Percentiles rank a stretch among this genome's conserved stretches.
phyloP scores from a whole-genome alignment of 2,329 filamentous ascomycete genomes.

The Talaromyces sp. region DNA sequence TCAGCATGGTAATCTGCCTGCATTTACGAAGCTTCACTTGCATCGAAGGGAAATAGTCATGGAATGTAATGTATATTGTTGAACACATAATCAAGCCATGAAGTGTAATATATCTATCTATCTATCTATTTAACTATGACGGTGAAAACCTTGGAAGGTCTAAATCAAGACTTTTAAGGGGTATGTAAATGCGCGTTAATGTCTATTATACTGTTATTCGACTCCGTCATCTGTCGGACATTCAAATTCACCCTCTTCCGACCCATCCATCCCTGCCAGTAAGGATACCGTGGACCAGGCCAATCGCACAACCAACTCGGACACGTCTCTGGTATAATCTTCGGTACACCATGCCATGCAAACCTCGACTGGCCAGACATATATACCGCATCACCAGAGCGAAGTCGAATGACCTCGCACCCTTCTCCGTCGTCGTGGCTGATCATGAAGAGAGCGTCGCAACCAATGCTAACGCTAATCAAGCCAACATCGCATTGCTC shows the following conservation, averaged over 20 bases:
- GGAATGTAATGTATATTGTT: neutral
- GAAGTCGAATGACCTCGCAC: conserved; percentile 56
- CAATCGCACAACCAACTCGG: conserved; percentile 68
- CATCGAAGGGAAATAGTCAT: neutral
- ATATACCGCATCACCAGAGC: conserved; percentile 83
- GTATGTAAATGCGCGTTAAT: neutral
- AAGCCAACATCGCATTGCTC: conserved; percentile 74
- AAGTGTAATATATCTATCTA: neutral
- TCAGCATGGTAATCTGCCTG: neutral
- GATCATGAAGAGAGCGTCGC: conserved; percentile 83
- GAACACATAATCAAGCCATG: neutral
- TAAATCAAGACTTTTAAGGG: no score
- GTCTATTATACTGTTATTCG: neutral
- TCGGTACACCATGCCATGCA: conserved; percentile 94
- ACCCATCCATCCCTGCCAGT: conserved; percentile 82
- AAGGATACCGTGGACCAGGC: conserved; percentile 58
- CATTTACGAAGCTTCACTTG: neutral
- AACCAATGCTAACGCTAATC: conserved; percentile 82
- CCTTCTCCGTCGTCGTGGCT: conserved; percentile 53
- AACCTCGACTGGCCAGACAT: conserved; percentile 79
- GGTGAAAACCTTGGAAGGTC: no score
- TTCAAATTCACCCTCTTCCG: conserved; percentile 88
- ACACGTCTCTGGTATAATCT: conserved; percentile 73
- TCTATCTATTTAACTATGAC: neutral
- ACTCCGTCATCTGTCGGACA: conserved; percentile 49